Evolutionary conservation across 2,329 filamentous ascomycete genomes (phyloP).

Genomic region (Curvularia lunata): DNA sequence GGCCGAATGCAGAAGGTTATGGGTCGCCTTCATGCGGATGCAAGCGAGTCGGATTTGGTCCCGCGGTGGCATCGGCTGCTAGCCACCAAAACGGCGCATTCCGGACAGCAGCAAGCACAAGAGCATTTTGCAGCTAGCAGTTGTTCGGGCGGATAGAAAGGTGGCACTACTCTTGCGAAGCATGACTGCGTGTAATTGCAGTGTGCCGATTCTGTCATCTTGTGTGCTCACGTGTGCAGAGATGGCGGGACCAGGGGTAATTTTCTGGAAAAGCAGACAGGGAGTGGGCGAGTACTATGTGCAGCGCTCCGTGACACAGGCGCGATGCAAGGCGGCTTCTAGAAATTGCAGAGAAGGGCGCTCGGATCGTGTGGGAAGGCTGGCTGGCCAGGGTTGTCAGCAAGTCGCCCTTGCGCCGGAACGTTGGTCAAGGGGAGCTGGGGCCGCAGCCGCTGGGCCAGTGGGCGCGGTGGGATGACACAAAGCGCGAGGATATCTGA

Average conservation of each 20-base stretch:
- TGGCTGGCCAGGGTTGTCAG: slow-evolving; percentile 29
- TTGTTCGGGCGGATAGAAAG: slow-evolving; percentile 15
- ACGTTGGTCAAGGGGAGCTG: slow-evolving; percentile 35
- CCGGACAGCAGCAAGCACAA: background rate
- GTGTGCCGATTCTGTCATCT: slow-evolving; percentile 1
- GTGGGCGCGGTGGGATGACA: slow-evolving; percentile 27
- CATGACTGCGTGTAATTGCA: slow-evolving; percentile 12
- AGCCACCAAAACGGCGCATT: slow-evolving; percentile 5
- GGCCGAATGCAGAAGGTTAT: slow-evolving; percentile 22
- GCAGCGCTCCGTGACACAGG: slow-evolving; percentile 30
- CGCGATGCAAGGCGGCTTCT: slow-evolving; percentile 37
- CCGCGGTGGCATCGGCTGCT: slow-evolving; percentile 12
- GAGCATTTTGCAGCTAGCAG: background rate
- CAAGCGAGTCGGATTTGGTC: slow-evolving; percentile 27
- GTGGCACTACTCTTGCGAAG: slow-evolving; percentile 13
- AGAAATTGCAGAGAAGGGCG: slow-evolving; percentile 47
- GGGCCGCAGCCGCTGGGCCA: slow-evolving; percentile 42
- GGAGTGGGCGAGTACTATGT: slow-evolving; percentile 30
- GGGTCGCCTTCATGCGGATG: slow-evolving; percentile 19
- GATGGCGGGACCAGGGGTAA: slow-evolving; percentile 41
- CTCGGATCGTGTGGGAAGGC: slow-evolving; percentile 33
- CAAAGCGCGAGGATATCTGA: slow-evolving; percentile 32
- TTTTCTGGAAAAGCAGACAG: slow-evolving; percentile 47
- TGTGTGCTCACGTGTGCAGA: slow-evolving; percentile 19
- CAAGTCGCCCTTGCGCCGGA: slow-evolving; percentile 38